Evolutionary conservation across 768 basidiomycete genomes (phyloP), one percentile per base, ranked within the genome.

Genomic region (Omphalotus guepiniiformis): DNA sequence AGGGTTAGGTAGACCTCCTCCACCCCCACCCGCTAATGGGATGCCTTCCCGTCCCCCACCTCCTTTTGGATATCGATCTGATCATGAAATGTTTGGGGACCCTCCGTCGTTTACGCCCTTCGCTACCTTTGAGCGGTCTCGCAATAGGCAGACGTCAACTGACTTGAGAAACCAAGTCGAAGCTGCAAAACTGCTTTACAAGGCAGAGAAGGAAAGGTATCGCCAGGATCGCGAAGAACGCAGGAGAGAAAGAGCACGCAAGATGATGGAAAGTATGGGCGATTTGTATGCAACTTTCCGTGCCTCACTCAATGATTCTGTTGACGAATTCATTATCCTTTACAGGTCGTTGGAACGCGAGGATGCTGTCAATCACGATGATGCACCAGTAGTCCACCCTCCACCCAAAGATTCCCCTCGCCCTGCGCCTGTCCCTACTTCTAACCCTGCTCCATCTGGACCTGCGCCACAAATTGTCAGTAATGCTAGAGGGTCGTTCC

Each of bases 141-240:
- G 15, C 30, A 19, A 32, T 7, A 28, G 36, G 23, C 46, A 47
- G 28, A 5, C 46, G 7, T n/a, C 32, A 6, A 58, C 58, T 47
- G 55, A 62, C 15, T 56, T 68, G 32, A 57, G 62, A 25, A 57
- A 53, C 23, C 70, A 77, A 25, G 75, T 88, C 3, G 80, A 88
- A 55, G 76, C 68, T 16, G 85, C 87, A 1, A 90, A 87, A 55
- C 70, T 69, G 22, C 64, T 66, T 19, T 90, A 90, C 62, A 85
- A 79, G 63, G 72, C 70, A 1, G 77, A 82, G 63, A 90, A 90
- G 57, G 85, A 86, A 55, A 70, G 69, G 19, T 87, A 88, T 55
- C 76, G 85, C 23, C 66, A 66, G 53, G 78, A 82, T 43, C 74
- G 79, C 43, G 78, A 80, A 39, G 66, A 68, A 21, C 75, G 70